Conservation (phyloP, 495 filamentous ascomycete genomes). For the Penicillium bialowiezense region DNA sequence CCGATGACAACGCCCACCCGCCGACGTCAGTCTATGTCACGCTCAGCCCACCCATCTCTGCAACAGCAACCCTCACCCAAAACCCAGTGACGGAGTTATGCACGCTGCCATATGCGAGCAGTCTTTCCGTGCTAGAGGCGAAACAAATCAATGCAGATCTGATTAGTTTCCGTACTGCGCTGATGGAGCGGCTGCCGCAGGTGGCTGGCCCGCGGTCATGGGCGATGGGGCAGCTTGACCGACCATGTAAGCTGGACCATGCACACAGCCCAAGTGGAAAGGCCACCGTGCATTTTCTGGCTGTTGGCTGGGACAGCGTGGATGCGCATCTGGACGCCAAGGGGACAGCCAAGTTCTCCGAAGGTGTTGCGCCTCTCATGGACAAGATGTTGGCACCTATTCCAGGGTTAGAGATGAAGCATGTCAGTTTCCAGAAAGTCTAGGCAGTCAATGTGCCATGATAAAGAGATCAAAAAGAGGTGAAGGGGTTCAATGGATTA, state of each 20-base stretch:
- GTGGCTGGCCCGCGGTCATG: slow-evolving; percentile 37
- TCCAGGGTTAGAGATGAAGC: slow-evolving; percentile 40
- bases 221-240: slow-evolving; percentile 42
- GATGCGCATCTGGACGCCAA: slow-evolving; percentile 50
- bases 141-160: slow-evolving; percentile 24
- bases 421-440: slow-evolving; percentile 40
- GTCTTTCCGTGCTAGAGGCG: slow-evolving; percentile 20
- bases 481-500: not conserved
- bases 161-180: slow-evolving; percentile 32
- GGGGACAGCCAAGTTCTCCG: slow-evolving; percentile 43
- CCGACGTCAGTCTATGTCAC: slow-evolving; percentile 28
- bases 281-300: slow-evolving; percentile 37
- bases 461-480: not conserved
- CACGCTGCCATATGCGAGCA: slow-evolving; percentile 28
- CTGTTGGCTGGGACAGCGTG: slow-evolving; percentile 53
- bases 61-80: slow-evolving; percentile 29
- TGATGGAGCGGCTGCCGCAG: slow-evolving; percentile 29
- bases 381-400: slow-evolving; percentile 33
- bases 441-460: not conserved
- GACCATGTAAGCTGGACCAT: slow-evolving; percentile 37
- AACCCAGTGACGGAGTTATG: slow-evolving; percentile 44
- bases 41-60: slow-evolving; percentile 29
- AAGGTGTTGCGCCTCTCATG: slow-evolving; percentile 36
- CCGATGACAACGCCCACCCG: slow-evolving; percentile 14
- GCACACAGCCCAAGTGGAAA: slow-evolving; percentile 32